Evolutionary conservation across 2,329 filamentous ascomycete species (phyloP).

Genomic region (Aureobasidium sp.): DNA sequence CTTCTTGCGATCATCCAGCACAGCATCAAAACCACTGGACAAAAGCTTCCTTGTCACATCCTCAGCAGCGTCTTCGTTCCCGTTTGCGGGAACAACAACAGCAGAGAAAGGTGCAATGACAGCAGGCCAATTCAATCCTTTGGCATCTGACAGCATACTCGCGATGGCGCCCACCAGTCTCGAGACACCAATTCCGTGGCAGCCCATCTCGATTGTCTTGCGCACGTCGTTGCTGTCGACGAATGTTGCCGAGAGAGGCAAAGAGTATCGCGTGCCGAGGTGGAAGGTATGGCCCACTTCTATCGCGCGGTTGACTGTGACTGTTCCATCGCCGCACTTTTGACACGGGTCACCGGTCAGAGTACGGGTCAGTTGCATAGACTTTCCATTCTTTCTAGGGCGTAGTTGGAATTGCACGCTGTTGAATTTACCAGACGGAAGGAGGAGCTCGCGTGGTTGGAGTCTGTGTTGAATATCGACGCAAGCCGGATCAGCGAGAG

Average conservation of each 20-base stretch:
- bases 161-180: slow-evolving; percentile 83
- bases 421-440: background rate
- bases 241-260: slow-evolving; percentile 60
- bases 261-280: slow-evolving; percentile 80
- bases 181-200: slow-evolving; percentile 89
- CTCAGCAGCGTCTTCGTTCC: slow-evolving; percentile 14
- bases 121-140: slow-evolving; percentile 80
- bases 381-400: slow-evolving; percentile 12
- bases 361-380: slow-evolving; percentile 57
- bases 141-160: slow-evolving; percentile 60
- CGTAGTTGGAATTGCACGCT: background rate
- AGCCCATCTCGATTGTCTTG: slow-evolving; percentile 80
- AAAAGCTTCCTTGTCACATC: background rate
- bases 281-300: slow-evolving; percentile 95
- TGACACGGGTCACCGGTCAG: slow-evolving; percentile 64
- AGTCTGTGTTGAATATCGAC: background rate
- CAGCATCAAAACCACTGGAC: slow-evolving; percentile 18
- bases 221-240: slow-evolving; percentile 28
- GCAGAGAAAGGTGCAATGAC: slow-evolving; percentile 79
- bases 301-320: slow-evolving; percentile 64
- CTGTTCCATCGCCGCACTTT: slow-evolving; percentile 53
- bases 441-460: background rate
- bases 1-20: slow-evolving; percentile 62
- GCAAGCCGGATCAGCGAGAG: background rate
- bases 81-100: slow-evolving; percentile 49